Base-by-base conservation (phyloP, 2,329 filamentous ascomycete genomes). In the Ophiostoma ulmi region DNA sequence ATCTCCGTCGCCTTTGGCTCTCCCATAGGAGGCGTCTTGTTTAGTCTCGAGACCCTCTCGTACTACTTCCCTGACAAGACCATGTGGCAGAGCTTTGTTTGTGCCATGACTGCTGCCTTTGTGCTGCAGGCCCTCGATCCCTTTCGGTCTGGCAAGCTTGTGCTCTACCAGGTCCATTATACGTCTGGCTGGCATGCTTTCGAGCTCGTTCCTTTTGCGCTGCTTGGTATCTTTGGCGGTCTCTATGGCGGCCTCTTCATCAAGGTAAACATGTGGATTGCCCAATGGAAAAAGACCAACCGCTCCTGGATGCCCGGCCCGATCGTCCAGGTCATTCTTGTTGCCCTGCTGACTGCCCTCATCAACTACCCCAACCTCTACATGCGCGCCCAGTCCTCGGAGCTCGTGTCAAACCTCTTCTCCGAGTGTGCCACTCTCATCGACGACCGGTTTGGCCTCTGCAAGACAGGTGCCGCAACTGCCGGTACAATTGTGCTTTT, bases 61-160 rank as follows among this genome's bases (percentile, higher is more conserved):
- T 98, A 97, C 79, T 98, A 97, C 80, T 98, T 98, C 75, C 94
- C 95, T 0, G 94, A 98, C 80, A 98, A 98, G 80, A 98, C 95
- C 11, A 98, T 99, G 95, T 99, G 95, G 95, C 95, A 97, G 79
- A 97, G 93, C 76, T 99, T 99, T 77, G 95, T 99, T 58, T 98
- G 95, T 76, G 95, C 95, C 78, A 98, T 98, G 94, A 92, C 97
- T n/a, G 95, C 94, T 20, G 94, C 95, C 22, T 92, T 98, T 52
- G 93, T 93, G 17, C 84, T 99, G 5, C 94, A 98, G 79, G 92
- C 92, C 5, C 87, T 97, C 73, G 95, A 99, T 78, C 95, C 95
- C 5, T 97, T 98, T 78, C 88, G 95, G 69, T 97, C 94, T 1
- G 95, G 94, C 70, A 96, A 99, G 79, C 90, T 98, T 69, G 95